Conservation (phyloP, 1,284 basidiomycete genomes). For the Bjerkandera adusta region DNA sequence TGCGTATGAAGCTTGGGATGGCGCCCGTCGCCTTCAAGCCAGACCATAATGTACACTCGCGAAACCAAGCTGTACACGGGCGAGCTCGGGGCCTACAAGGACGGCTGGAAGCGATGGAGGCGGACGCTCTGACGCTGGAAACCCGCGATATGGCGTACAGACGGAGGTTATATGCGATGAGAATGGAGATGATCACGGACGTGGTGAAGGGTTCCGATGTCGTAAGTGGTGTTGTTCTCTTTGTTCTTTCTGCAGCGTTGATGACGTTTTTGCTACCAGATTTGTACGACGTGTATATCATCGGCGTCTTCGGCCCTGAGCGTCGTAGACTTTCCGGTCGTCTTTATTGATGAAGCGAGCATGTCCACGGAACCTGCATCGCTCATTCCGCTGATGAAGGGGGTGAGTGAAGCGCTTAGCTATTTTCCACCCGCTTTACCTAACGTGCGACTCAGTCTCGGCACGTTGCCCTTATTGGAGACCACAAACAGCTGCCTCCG, state of each 20-base stretch:
- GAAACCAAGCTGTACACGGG: no score
- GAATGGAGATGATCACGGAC: constrained; percentile 57
- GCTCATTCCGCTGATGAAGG: constrained; percentile 86
- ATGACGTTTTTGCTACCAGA: constrained; percentile 38
- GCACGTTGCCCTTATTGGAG: constrained; percentile 89
- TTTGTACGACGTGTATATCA: constrained; percentile 83
- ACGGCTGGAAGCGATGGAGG: constrained; percentile 39
- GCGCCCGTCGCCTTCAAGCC: neutral
- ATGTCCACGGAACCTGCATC: constrained; percentile 95
- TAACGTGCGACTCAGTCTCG: constrained; percentile 48
- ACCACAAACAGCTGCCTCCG: constrained; percentile 96
- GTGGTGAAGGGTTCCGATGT: constrained; percentile 71
- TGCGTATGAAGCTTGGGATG: neutral
- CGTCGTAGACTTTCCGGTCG: constrained; percentile 86
- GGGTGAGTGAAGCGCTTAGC: constrained; percentile 57
- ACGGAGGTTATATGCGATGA: constrained; percentile 44
- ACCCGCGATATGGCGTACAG: constrained; percentile 34
- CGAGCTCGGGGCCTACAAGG: neutral
- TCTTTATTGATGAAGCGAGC: constrained; percentile 92
- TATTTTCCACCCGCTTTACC: constrained; percentile 10
- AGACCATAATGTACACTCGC: no score
- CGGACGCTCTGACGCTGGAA: constrained; percentile 34
- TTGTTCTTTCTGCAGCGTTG: neutral
- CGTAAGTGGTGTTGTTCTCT: constrained; percentile 42
- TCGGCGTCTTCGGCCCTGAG: constrained; percentile 59